These are phyloP conservation scores for Plasmodium chabaudi DNA, from an alignment of 169 alveolate species.

Conservation along the genomic window DNA sequence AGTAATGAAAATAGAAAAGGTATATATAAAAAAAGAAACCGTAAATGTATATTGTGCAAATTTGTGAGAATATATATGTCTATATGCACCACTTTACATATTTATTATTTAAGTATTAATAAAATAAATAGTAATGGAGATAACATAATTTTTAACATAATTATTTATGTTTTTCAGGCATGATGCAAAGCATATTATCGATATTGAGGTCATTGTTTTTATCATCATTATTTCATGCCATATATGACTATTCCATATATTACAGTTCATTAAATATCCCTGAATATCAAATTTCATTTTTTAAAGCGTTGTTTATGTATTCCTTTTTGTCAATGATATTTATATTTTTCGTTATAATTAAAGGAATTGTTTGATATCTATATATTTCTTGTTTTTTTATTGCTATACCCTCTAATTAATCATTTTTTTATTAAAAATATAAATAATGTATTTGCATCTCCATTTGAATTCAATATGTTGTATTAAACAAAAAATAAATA, in stretches of 20 bases:
- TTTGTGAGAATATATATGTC: background rate
- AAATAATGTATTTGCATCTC: too few relatives aligned
- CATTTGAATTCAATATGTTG: too few relatives aligned
- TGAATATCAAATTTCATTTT: conserved; percentile 25
- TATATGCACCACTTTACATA: too few relatives aligned
- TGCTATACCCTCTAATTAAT: too few relatives aligned
- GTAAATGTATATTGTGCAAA: background rate
- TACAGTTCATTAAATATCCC: conserved; percentile 47
- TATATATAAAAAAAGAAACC: background rate
- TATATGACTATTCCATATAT: conserved; percentile 63
- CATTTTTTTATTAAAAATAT: too few relatives aligned
- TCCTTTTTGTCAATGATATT: conserved; percentile 30
- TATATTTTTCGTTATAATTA: conserved; percentile 37
- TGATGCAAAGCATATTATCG: background rate
- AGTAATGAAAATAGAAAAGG: conserved; percentile 16
- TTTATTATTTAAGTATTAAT: too few relatives aligned
- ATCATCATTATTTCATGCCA: conserved; percentile 64
- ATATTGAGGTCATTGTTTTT: conserved; percentile 24
- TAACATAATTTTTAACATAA: too few relatives aligned
- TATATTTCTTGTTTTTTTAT: background rate
- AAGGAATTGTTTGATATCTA: background rate
- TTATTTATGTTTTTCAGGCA: conserved; percentile 12
- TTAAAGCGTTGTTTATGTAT: conserved; percentile 25
- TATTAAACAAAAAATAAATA: too few relatives aligned
- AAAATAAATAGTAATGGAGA: too few relatives aligned